Conservation (phyloP, 768 basidiomycete genomes). For the Ramaria sp. region DNA sequence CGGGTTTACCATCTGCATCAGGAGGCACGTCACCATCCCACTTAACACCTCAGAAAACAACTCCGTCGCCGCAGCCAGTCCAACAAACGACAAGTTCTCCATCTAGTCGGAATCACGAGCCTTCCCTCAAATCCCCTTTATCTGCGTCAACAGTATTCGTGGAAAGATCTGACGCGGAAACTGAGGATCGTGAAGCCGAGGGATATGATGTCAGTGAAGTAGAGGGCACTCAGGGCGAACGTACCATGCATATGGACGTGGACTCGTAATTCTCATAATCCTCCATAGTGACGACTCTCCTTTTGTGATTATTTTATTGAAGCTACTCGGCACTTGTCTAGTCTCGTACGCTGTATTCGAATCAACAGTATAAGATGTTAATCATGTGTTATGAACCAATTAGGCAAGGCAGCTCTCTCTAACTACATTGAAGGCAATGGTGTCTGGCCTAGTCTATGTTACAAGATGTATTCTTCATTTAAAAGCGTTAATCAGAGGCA, state of each 20-base stretch:
- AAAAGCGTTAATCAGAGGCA: no score
- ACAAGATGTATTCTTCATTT: no score
- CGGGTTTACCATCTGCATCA: background rate
- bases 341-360: background rate
- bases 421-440: no score
- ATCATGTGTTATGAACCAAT: background rate
- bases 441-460: no score
- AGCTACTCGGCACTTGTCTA: background rate
- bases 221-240: background rate
- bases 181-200: background rate
- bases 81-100: background rate
- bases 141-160: conserved; percentile 7
- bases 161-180: conserved; percentile 3
- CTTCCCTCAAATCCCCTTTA: background rate
- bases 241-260: background rate
- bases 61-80: background rate
- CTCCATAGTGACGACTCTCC: background rate
- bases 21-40: background rate
- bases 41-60: background rate
- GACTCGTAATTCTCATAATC: background rate
- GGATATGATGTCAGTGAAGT: background rate
- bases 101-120: background rate
- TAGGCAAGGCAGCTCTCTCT: no score
- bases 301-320: background rate
- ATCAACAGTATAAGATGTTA: background rate